Evolutionary conservation across 345 rosid genomes (phyloP).

Genomic region (Sonneratia caseolaris): DNA sequence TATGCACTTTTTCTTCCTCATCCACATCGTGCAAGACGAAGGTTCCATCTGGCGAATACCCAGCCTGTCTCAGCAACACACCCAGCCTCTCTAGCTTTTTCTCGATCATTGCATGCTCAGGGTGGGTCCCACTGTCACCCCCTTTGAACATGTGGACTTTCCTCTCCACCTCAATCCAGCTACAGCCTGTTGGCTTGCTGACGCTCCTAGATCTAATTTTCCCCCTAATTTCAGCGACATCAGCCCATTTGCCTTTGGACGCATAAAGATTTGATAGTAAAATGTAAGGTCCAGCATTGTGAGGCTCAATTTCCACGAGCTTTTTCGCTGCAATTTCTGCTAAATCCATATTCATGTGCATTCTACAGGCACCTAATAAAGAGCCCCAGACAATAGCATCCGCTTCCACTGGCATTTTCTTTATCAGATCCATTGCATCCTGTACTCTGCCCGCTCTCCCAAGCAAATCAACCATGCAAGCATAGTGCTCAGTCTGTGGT

Average conservation of each 20-base stretch:
- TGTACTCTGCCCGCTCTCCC: constrained; percentile 60
- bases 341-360: constrained; percentile 48
- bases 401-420: constrained; percentile 52
- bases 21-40: constrained; percentile 76
- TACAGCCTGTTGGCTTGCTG: constrained; percentile 68
- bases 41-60: constrained; percentile 65
- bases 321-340: constrained; percentile 70
- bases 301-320: constrained; percentile 53
- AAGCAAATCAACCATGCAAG: constrained; percentile 80
- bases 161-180: constrained; percentile 66
- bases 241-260: constrained; percentile 51
- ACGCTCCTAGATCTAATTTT: constrained; percentile 41
- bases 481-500: constrained; percentile 54
- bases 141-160: constrained; percentile 63
- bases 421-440: constrained; percentile 59
- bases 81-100: constrained; percentile 42
- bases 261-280: constrained; percentile 65
- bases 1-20: constrained; percentile 66
- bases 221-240: constrained; percentile 49
- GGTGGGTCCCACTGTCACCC: constrained; percentile 42
- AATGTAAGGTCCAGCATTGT: constrained; percentile 59
- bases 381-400: constrained; percentile 84
- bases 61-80: constrained; percentile 53
- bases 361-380: constrained; percentile 67
- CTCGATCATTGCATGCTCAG: constrained; percentile 40